Conservation (phyloP, 345 rosid genomes). For the Zanthoxylum bungeanum region DNA sequence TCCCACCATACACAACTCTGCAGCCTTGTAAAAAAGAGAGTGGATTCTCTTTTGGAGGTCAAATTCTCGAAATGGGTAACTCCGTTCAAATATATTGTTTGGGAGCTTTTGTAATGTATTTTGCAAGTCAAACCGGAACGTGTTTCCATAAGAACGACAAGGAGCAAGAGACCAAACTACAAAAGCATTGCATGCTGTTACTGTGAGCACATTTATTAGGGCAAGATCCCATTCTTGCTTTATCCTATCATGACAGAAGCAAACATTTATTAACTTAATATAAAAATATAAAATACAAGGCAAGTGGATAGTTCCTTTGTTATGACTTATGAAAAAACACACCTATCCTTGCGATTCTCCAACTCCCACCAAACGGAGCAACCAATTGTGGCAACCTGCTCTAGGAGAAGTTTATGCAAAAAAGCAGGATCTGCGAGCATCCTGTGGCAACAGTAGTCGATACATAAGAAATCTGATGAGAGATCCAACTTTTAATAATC, state of each 20-base stretch:
- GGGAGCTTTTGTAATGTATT: constrained; percentile 94
- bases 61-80: constrained; percentile 86
- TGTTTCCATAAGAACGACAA: constrained; percentile 86
- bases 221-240: constrained; percentile 97
- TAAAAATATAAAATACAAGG: constrained; percentile 1
- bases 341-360: constrained; percentile 86
- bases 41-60: constrained; percentile 79
- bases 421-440: constrained; percentile 96
- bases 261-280: constrained; percentile 16
- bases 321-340: neutral
- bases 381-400: constrained; percentile 84
- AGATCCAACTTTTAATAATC: neutral
- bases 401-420: constrained; percentile 75
- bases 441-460: constrained; percentile 37
- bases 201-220: constrained; percentile 73
- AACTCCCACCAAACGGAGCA: constrained; percentile 91
- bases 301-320: neutral
- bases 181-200: constrained; percentile 74
- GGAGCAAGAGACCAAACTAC: constrained; percentile 91
- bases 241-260: constrained; percentile 38
- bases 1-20: constrained; percentile 77
- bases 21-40: constrained; percentile 79
- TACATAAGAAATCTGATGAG: constrained; percentile 7
- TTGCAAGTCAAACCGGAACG: constrained; percentile 84
- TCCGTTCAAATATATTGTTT: constrained; percentile 80